phyloP scores from a whole-genome alignment of 179 eudicot species.

The Gypsophila paniculata region DNA sequence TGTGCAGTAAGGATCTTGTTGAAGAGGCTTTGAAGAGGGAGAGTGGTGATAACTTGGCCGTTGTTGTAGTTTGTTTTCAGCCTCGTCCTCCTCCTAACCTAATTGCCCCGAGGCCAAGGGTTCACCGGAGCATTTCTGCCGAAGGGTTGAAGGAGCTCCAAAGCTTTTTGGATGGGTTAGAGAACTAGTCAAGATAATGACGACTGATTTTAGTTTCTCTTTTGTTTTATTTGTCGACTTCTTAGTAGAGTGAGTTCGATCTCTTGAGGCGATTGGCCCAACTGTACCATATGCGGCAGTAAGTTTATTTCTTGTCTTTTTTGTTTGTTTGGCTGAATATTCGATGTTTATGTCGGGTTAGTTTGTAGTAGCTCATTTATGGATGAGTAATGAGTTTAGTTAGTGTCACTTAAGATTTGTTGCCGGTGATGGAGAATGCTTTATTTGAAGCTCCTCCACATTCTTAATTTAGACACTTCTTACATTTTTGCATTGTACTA shows the following conservation, averaged over 20 bases:
- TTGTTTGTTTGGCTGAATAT: not conserved
- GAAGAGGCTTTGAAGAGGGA: slow-evolving; percentile 20
- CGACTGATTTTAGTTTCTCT: not conserved
- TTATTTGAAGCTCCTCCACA: not conserved
- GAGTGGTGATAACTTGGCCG: slow-evolving; percentile 78
- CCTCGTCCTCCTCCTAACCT: slow-evolving; percentile 63
- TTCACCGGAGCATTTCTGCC: slow-evolving; percentile 81
- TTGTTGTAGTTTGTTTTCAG: slow-evolving; percentile 77
- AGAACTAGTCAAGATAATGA: slow-evolving; percentile 26
- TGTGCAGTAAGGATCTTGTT: slow-evolving; percentile 75
- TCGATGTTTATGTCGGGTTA: not conserved
- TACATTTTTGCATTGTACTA: not conserved
- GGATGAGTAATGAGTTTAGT: not conserved
- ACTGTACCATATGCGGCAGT: slow-evolving; percentile 79
- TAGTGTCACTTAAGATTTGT: slow-evolving; percentile 2
- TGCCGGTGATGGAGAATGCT: not conserved
- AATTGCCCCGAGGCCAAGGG: slow-evolving; percentile 52
- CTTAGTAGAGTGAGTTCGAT: slow-evolving; percentile 26
- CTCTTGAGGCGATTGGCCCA: slow-evolving; percentile 26
- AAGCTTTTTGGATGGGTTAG: slow-evolving; percentile 64
- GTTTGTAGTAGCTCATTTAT: slow-evolving; percentile 18
- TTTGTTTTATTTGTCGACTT: not conserved
- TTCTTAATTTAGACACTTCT: slow-evolving; percentile 4
- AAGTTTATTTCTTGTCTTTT: slow-evolving; percentile 21
- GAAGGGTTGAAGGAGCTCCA: slow-evolving; percentile 85